phyloP scores from a whole-genome alignment of 2,329 filamentous ascomycete species.

The Ophiostoma himal-ulmi region DNA sequence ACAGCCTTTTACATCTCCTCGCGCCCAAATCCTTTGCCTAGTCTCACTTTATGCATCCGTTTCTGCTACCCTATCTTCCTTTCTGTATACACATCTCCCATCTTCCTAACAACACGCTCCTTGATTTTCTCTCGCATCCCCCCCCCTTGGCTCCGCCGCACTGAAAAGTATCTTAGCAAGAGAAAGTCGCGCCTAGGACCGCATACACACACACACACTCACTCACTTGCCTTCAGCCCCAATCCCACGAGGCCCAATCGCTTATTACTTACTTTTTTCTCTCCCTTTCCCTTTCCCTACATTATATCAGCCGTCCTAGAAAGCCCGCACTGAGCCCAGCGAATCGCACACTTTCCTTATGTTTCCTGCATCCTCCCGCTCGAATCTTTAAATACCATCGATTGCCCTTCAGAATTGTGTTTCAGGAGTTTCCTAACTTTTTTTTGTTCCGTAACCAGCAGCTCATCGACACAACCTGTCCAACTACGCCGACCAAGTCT shows the following conservation, averaged over 20 bases:
- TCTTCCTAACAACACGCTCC: neutral
- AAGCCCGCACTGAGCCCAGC: constrained; percentile 3
- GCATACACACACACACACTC: neutral
- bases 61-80: neutral
- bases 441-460: constrained; percentile 5
- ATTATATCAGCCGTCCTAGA: constrained; percentile 1
- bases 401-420: neutral
- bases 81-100: neutral
- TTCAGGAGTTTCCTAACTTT: neutral
- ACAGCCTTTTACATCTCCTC: constrained; percentile 1
- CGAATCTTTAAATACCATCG: constrained; percentile 14
- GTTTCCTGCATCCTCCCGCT: constrained; percentile 5
- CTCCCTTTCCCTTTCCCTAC: neutral
- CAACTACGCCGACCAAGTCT: constrained; percentile 3
- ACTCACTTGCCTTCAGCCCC: constrained; percentile 12
- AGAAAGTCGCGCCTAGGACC: neutral
- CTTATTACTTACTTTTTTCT: constrained; percentile 12
- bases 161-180: neutral
- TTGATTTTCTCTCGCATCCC: neutral
- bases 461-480: neutral
- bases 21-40: constrained; percentile 15
- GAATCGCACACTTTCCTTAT: constrained; percentile 10
- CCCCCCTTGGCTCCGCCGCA: constrained; percentile 4
- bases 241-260: constrained; percentile 17
- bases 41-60: neutral